Base-by-base conservation (phyloP, 2,329 filamentous ascomycete species). In the Gyromitra esculenta region DNA sequence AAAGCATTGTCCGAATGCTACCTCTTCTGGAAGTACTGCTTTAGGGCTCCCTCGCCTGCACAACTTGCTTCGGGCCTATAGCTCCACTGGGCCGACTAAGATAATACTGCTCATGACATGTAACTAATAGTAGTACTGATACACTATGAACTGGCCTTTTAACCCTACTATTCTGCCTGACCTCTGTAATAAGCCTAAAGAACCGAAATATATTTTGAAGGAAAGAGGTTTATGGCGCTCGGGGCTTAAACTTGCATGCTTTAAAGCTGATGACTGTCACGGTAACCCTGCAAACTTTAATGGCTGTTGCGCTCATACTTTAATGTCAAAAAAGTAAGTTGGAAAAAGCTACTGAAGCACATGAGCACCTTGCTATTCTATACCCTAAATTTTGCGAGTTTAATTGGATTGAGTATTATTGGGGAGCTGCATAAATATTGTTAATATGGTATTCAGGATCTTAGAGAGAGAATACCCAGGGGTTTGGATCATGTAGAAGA, bases 291-390 rank as follows among this genome's bases (percentile, higher is more conserved):
- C 6, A 21, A 45, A 4, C 13, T 1, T 31, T 48, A 39, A 15
- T 13, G 39, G 67, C 5, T 70, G 67, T 18, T 70, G 39, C 50
- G 54, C 66, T 15, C 25, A 18, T 18, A 45, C 37, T 9, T 11
- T 60, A 1, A 43, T 70, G 37, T 70, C 35, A 59, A 45, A n/a
- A 60, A 41, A 60, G 52, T 31, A 41, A 31, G 13, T 31, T 69
- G 35, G 0, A 69, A 31, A 31, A 60, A 43, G 41, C 11, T 7
- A 13, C 5, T 8, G 7, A 43, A 7, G 7, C 41, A 7, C 41
- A 7, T 8, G 13, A 39, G 13, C 45, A 50, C n/a, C 11, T 50
- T 50, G 11, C 11, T 15, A 15, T 50, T 18, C 11, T 50, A 2
- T 50, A 50, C 13, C 45, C 45, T n/a, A 50, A 43, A 43, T 8